phyloP scores from a whole-genome alignment of 768 basidiomycete genomes.

The Lactarius vividus region DNA sequence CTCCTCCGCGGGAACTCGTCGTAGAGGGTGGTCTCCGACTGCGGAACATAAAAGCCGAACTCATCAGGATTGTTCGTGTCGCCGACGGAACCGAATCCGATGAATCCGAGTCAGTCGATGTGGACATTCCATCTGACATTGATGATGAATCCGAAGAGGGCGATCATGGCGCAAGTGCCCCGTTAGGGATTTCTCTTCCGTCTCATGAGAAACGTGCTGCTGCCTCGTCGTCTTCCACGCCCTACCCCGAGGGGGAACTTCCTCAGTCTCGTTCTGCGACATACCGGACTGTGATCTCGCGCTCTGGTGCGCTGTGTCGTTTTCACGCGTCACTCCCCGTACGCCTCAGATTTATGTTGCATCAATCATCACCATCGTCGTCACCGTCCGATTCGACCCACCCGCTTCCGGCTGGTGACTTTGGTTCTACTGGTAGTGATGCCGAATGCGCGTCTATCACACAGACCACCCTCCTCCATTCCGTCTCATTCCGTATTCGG shows the following conservation, averaged over 20 bases:
- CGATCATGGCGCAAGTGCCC: slow-evolving; percentile 41
- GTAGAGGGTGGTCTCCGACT: slow-evolving; percentile 69
- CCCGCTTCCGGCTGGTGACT: slow-evolving; percentile 43
- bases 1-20: slow-evolving; percentile 66
- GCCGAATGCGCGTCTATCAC: slow-evolving; percentile 73
- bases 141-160: slow-evolving; percentile 29
- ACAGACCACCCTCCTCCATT: slow-evolving; percentile 79
- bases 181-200: slow-evolving; percentile 32
- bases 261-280: slow-evolving; percentile 28
- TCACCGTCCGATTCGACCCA: slow-evolving; percentile 47
- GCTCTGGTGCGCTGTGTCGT: slow-evolving; percentile 89
- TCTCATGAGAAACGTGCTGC: slow-evolving; percentile 28
- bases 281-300: slow-evolving; percentile 59
- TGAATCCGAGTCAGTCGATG: slow-evolving; percentile 16
- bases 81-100: slow-evolving; percentile 37
- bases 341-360: slow-evolving; percentile 77
- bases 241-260: slow-evolving; percentile 24
- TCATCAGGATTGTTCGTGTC: slow-evolving; percentile 64
- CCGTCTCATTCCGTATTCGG: slow-evolving; percentile 73
- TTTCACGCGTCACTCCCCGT: slow-evolving; percentile 77
- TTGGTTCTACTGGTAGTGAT: slow-evolving; percentile 52
- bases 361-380: slow-evolving; percentile 52
- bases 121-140: slow-evolving; percentile 27
- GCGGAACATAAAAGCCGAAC: slow-evolving; percentile 77
- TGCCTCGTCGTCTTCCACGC: slow-evolving; percentile 30